Percentiles rank a stretch among this genome's conserved stretches.
Evolutionary conservation across 1,284 basidiomycete species (phyloP).

Genomic region (Microbotryum scabiosae): DNA sequence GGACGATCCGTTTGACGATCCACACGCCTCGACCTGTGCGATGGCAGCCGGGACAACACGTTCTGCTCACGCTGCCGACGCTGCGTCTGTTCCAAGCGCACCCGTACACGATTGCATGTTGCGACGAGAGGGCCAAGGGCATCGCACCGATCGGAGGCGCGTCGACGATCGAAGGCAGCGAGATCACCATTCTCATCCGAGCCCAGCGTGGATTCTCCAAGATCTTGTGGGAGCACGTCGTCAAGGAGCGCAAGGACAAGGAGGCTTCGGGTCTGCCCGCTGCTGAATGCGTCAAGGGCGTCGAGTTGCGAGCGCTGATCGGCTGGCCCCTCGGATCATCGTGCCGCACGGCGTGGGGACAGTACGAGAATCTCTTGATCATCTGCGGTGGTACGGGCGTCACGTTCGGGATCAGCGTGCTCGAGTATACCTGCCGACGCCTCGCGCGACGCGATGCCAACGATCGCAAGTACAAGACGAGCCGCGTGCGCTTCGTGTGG

Average conservation of each 20-base stretch:
- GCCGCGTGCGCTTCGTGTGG: conserved; percentile 71
- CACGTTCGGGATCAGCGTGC: conserved; percentile 61
- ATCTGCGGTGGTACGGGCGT: conserved; percentile 73
- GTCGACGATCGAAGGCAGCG: conserved; percentile 40
- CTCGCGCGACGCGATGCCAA: conserved; percentile 52
- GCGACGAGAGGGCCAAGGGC: conserved; percentile 47
- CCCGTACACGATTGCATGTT: conserved; percentile 71
- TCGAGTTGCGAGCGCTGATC: conserved; percentile 57
- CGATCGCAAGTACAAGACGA: conserved; percentile 48
- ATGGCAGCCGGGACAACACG: conserved; percentile 73
- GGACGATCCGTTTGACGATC: conserved; percentile 64
- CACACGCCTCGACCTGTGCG: conserved; percentile 53
- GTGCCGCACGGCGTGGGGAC: conserved; percentile 56
- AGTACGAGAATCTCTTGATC: conserved; percentile 58
- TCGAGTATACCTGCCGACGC: conserved; percentile 61
- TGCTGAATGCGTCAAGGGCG: conserved; percentile 42
- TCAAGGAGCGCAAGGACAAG: conserved; percentile 9
- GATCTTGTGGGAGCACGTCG: conserved; percentile 56
- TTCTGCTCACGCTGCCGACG: conserved; percentile 62
- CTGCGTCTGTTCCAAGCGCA: conserved; percentile 62
- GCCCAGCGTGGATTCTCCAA: conserved; percentile 68
- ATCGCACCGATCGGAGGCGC: conserved; percentile 19
- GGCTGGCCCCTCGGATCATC: conserved; percentile 75
- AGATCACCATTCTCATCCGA: conserved; percentile 65
- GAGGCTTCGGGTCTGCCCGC: conserved; percentile 1